Base-by-base conservation (phyloP, 1,284 basidiomycete genomes). In the Phylloporus gajari region DNA sequence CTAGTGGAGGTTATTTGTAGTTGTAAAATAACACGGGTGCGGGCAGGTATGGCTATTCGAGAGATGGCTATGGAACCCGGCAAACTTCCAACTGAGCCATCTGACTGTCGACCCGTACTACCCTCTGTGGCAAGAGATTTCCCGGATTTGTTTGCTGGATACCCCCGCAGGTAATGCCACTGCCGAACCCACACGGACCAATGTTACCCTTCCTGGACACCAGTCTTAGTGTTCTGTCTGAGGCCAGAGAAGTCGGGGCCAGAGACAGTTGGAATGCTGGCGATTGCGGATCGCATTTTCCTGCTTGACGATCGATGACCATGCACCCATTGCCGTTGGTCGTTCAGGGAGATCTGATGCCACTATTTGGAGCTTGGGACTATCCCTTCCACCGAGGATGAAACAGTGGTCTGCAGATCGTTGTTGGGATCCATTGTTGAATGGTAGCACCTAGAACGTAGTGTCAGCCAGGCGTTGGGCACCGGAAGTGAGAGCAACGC, bases 211-310 rank as follows among this genome's bases (percentile, higher is more conserved):
- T n/a, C n/a, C n/a, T n/a, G n/a, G n/a, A n/a, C n/a, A n/a, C n/a
- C n/a, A n/a, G n/a, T n/a, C n/a, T n/a, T 94, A 15, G 92, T 92
- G 78, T 94, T 94, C 82, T 94, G 92, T 7, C 92, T 92, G 17
- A 95, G 85, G 12, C 94, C 94, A 78, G 94, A 95, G 81, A 95
- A 94, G 82, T 95, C 94, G 17, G 93, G 94, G 0, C 93, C 94
- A 6, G 94, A 95, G 21, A 95, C 93, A 15, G 80, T 95, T 95
- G 59, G 91, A 93, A 77, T 94, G 94, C 74, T 93, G 91, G 32
- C 93, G 87, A 78, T 93, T 91, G 65, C 93, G 89, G 72, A 95
- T 90, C 60, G 88, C 87, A 78, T 95, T 95, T 1, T 93, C 94
- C 61, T 91, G 89, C 76, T 91, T 92, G 66, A 95, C 93, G 74